Conservation (phyloP, 345 rosid species). For the Aethionema arabicum region DNA sequence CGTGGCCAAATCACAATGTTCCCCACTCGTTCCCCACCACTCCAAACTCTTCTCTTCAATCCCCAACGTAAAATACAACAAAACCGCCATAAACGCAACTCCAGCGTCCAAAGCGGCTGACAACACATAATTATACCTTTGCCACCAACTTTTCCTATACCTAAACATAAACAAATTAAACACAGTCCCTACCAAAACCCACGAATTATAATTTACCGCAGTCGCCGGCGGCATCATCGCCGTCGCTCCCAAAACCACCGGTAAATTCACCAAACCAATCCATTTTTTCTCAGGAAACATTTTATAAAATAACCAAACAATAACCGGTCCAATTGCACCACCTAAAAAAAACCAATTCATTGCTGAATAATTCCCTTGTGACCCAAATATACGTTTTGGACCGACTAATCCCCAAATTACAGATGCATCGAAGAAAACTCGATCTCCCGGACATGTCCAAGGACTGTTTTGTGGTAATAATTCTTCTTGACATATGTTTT, state of each 20-base stretch:
- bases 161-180: conserved; percentile 81
- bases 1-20: conserved; percentile 70
- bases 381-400: conserved; percentile 73
- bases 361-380: conserved; percentile 64
- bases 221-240: conserved; percentile 81
- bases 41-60: conserved; percentile 49
- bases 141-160: conserved; percentile 81
- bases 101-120: conserved; percentile 89
- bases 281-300: conserved; percentile 71
- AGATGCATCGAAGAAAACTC: conserved; percentile 90
- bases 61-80: conserved; percentile 64
- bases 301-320: conserved; percentile 72
- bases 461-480: conserved; percentile 71
- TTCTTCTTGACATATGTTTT: conserved; percentile 75
- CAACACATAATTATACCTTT: conserved; percentile 79
- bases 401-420: conserved; percentile 92
- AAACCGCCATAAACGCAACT: conserved; percentile 82
- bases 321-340: conserved; percentile 72
- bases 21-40: conserved; percentile 86
- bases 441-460: conserved; percentile 85
- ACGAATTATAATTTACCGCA: conserved; percentile 67
- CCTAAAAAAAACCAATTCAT: conserved; percentile 91
- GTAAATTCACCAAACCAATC: conserved; percentile 86
- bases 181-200: conserved; percentile 75
- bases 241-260: conserved; percentile 83